Conservation (phyloP, 1,284 basidiomycete species). For the Leucoagaricus sp. region DNA sequence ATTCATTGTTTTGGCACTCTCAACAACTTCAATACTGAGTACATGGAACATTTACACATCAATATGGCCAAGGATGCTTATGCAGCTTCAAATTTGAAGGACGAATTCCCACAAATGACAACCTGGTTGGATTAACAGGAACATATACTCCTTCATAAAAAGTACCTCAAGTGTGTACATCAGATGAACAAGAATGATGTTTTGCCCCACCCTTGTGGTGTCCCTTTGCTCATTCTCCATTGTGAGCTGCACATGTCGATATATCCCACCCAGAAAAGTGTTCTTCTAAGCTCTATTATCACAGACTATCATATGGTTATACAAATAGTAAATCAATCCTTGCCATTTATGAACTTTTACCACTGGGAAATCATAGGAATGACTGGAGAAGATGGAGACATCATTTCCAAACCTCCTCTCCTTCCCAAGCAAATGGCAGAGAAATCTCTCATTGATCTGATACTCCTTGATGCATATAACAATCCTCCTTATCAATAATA, state of each 20-base stretch:
- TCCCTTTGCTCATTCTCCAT: background rate
- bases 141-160: constrained; percentile 19
- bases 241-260: background rate
- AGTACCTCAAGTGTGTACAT: background rate
- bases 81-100: constrained; percentile 29
- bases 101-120: constrained; percentile 35
- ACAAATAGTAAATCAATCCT: no score
- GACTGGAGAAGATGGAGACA: no score
- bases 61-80: constrained; percentile 34
- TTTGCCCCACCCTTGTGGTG: background rate
- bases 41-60: constrained; percentile 33
- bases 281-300: constrained; percentile 1
- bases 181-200: background rate
- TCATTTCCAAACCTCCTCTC: no score
- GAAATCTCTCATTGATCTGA: no score
- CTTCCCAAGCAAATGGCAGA: no score
- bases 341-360: no score
- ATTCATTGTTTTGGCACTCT: constrained; percentile 30
- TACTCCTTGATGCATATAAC: no score
- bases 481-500: no score
- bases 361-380: no score
- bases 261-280: background rate
- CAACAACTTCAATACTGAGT: constrained; percentile 35
- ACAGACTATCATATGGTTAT: no score
- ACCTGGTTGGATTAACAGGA: constrained; percentile 32